Evolutionary conservation across 257 asterid genomes (phyloP).

Genomic region (Coffea canephora): DNA sequence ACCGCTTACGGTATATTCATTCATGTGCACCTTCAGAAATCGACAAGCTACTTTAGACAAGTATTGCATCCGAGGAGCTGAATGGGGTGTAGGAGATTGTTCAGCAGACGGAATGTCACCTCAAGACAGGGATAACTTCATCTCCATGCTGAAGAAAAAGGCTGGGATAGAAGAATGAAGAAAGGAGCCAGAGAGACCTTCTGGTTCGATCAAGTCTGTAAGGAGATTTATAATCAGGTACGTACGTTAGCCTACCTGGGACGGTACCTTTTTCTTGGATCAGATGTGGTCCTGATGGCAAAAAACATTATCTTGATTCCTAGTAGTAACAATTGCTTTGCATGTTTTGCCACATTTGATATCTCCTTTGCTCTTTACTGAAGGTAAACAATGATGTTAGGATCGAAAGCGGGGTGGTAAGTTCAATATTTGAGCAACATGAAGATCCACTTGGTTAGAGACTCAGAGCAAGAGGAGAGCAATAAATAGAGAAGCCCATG

Average conservation of each 20-base stretch:
- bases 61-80: slow-evolving; percentile 92
- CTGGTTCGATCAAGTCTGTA: background rate
- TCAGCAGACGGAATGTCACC: slow-evolving; percentile 81
- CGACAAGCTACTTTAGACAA: slow-evolving; percentile 58
- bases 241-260: too few species aligned
- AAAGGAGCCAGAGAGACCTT: background rate
- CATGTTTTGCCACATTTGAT: background rate
- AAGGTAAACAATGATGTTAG: background rate
- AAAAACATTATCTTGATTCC: background rate
- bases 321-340: background rate
- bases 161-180: slow-evolving; percentile 58
- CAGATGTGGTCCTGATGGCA: background rate
- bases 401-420: too few species aligned
- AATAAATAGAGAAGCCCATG: background rate
- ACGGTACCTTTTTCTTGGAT: background rate
- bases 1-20: background rate
- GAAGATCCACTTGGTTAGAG: background rate
- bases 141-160: slow-evolving; percentile 76
- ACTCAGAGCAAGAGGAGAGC: background rate
- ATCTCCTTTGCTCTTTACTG: background rate
- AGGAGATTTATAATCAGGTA: too few species aligned
- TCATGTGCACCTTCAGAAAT: slow-evolving; percentile 43
- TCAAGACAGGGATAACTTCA: slow-evolving; percentile 75
- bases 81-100: slow-evolving; percentile 99
- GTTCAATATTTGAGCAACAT: background rate